Conservation (phyloP, 305 asterid genomes). For the Nicotiana rustica region DNA sequence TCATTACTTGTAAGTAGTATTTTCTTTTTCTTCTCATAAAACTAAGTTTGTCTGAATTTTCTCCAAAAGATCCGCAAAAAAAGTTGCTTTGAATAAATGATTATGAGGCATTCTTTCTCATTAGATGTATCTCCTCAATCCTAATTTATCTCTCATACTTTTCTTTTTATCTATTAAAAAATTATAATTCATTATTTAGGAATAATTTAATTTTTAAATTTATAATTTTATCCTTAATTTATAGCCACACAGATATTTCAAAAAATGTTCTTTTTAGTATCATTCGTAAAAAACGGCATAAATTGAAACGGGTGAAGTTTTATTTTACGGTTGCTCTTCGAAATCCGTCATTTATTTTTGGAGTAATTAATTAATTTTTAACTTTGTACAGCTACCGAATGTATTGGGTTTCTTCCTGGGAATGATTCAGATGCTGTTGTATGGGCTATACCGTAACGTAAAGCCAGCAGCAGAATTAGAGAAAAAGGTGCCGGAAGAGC, state of each 20-base stretch:
- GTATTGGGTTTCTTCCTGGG: slow-evolving; percentile 53
- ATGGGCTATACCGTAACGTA: slow-evolving; percentile 42
- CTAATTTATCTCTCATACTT: too few species aligned
- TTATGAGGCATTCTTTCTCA: neutral
- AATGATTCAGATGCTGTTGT: slow-evolving; percentile 46
- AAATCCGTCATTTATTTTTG: neutral
- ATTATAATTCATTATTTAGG: too few species aligned
- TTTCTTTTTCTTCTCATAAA: neutral
- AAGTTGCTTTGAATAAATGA: neutral
- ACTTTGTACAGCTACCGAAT: slow-evolving; percentile 46
- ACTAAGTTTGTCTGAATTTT: neutral
- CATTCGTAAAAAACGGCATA: too few species aligned
- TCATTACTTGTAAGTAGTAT: neutral
- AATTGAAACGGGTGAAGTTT: too few species aligned
- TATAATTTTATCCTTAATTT: too few species aligned
- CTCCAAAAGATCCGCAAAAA: neutral
- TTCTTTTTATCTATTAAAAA: too few species aligned
- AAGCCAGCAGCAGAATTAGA: slow-evolving; percentile 30
- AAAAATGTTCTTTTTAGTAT: too few species aligned
- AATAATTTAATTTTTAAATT: too few species aligned
- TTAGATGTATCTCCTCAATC: neutral
- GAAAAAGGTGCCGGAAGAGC: slow-evolving; percentile 39
- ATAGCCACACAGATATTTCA: too few species aligned
- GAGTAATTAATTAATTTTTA: neutral
- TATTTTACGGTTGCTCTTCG: neutral